Evolutionary conservation across 768 basidiomycete species (phyloP).

Genomic region (Cystofilobasidium bisporidii): DNA sequence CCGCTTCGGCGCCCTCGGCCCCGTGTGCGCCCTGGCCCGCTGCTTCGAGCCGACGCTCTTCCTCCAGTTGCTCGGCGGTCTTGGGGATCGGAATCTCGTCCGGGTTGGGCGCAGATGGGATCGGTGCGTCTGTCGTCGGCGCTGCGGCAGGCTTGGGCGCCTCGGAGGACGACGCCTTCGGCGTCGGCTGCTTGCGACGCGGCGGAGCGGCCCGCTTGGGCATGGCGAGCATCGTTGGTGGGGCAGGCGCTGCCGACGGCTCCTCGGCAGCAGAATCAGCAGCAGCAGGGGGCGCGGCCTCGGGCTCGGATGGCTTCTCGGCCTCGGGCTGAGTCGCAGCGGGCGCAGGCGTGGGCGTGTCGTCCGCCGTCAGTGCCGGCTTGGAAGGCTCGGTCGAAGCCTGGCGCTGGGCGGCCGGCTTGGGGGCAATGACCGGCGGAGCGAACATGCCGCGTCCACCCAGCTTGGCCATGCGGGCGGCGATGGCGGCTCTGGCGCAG

Average conservation of each 20-base stretch:
- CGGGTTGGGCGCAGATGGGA: slow-evolving; percentile 18
- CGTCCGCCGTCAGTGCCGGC: neutral
- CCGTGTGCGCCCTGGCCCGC: slow-evolving; percentile 33
- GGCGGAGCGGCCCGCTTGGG: slow-evolving; percentile 32
- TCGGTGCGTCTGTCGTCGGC: slow-evolving; percentile 16
- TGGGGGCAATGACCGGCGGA: slow-evolving; percentile 59
- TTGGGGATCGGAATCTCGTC: slow-evolving; percentile 36
- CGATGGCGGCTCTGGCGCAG: slow-evolving; percentile 61
- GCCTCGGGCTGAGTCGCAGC: neutral
- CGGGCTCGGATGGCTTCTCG: neutral
- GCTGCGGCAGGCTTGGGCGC: neutral
- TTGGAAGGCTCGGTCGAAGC: slow-evolving; percentile 15
- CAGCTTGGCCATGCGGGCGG: slow-evolving; percentile 83
- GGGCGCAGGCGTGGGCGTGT: neutral
- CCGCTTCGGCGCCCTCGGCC: slow-evolving; percentile 36
- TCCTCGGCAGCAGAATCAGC: slow-evolving; percentile 4
- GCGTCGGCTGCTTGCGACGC: slow-evolving; percentile 19
- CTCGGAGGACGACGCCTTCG: slow-evolving; percentile 1
- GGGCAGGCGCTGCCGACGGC: neutral
- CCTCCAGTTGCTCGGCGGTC: slow-evolving; percentile 32
- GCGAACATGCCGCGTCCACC: slow-evolving; percentile 50
- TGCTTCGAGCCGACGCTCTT: slow-evolving; percentile 32
- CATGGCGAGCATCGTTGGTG: slow-evolving; percentile 29
- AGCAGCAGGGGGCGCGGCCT: no score
- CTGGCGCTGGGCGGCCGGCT: slow-evolving; percentile 53